Base-by-base conservation (phyloP, 768 basidiomycete genomes). In the Flagelloscypha sp. region DNA sequence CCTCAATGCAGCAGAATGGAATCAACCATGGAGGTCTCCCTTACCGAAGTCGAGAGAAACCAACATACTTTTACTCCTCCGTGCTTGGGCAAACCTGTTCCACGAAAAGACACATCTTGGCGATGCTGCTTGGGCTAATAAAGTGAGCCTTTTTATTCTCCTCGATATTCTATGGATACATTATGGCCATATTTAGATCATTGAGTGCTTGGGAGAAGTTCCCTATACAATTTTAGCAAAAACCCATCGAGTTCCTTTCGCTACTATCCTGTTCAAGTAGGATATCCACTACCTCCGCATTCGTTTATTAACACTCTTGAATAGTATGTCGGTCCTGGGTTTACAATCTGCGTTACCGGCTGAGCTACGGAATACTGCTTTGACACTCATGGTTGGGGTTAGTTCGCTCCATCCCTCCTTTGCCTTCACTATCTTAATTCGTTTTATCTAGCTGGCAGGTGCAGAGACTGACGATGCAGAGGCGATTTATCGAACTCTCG, bases 211-310 rank as follows among this genome's bases (percentile, higher is more conserved):
- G 34, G 48, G 54, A 18, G 62, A 71, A 27, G 68, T 61, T 5
- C 65, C 74, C 1, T 79, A 77, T 38, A 53, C 61, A 13, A 57
- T 62, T 3, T 58, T 87, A 47, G 73, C 70, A 24, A 92, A 86
- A 56, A 61, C 66, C 3, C 83, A 83, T 32, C 74, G 85, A 20
- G 66, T 88, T 3, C 84, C 88, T 1, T 50, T 92, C 30, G 79
- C 84, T 4, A 93, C 92, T 0, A 60, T 92, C 23, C 57, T 86
- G 21, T 79, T 97, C 61, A 98, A 98, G 94, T 98, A 46, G 48
- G 84, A 22, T 38, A 13, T 24, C 21, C 23, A 18, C 9, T 13
- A 32, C 30, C 22, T 36, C 16, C 18, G n/a, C 7, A 4, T 32
- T 33, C 18, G 27, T n/a, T 41, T 10, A 32, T 35, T 21, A 27